Evolutionary conservation across 2,329 filamentous ascomycete species (phyloP).

Genomic region (Ascocoryne sarcoides): DNA sequence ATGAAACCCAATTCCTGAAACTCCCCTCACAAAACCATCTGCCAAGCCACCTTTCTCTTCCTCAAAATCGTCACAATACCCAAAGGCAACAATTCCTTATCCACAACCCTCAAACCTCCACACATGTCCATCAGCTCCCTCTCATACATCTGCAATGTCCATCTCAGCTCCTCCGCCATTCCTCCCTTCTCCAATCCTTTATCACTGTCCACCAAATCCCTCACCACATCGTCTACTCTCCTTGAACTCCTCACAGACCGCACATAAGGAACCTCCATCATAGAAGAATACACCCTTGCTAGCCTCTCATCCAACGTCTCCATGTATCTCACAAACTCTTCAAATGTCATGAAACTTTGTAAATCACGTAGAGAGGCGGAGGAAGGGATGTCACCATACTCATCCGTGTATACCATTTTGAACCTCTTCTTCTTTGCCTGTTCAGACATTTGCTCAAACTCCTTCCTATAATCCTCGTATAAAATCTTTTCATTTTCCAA

Average conservation of each 20-base stretch:
- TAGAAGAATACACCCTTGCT: too few relatives aligned
- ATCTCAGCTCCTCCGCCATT: conserved; percentile 28
- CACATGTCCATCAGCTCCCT: conserved; percentile 33
- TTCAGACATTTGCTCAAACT: conserved; percentile 22
- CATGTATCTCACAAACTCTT: not conserved
- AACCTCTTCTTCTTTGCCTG: conserved; percentile 4
- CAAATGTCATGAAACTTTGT: not conserved
- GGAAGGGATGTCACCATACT: conserved; percentile 5
- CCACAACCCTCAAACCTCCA: conserved; percentile 33
- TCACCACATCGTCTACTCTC: not conserved
- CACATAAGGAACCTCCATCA: not conserved
- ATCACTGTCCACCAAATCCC: not conserved
- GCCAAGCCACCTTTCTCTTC: conserved; percentile 32
- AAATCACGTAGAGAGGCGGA: not conserved
- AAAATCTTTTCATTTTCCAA: conserved; percentile 28
- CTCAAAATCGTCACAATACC: conserved; percentile 32
- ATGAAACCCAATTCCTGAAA: too few relatives aligned
- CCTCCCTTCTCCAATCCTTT: too few relatives aligned
- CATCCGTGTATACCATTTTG: conserved; percentile 5
- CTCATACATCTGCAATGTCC: conserved; percentile 32
- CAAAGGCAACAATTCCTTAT: conserved; percentile 33
- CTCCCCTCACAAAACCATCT: conserved; percentile 9
- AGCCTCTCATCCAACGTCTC: not conserved
- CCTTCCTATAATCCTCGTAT: conserved; percentile 28
- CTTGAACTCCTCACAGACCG: not conserved